Evolutionary conservation across 306 rosid species (phyloP).

Genomic region (Calophaca sinica): DNA sequence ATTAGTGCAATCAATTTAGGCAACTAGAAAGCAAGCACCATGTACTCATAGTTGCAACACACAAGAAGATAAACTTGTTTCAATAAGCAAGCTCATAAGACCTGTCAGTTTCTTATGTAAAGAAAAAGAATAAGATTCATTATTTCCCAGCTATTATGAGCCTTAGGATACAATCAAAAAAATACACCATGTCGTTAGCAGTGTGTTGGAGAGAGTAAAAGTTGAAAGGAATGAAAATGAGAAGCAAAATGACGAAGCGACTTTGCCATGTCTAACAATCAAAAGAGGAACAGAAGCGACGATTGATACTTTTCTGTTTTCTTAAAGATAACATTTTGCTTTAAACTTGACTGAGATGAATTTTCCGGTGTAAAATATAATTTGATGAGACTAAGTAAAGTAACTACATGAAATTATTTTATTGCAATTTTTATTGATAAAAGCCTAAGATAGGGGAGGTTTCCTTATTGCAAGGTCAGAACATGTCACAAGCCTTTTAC

Average conservation of each 20-base stretch:
- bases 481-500: no score
- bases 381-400: no score
- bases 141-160: slow-evolving; percentile 21
- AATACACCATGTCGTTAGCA: not conserved
- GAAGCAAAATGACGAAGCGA: not conserved
- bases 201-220: not conserved
- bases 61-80: slow-evolving; percentile 9
- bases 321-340: no score
- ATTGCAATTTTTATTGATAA: no score
- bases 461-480: no score
- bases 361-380: no score
- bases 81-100: slow-evolving; percentile 8
- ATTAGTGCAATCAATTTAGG: slow-evolving; percentile 16
- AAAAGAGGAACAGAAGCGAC: no score
- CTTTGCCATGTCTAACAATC: no score
- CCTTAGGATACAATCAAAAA: not conserved
- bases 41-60: not conserved
- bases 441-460: no score
- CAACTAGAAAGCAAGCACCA: slow-evolving; percentile 27
- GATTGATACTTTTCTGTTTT: no score
- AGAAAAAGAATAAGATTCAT: not conserved
- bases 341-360: no score
- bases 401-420: no score
- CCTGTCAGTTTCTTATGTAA: not conserved
- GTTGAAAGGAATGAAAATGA: slow-evolving; percentile 5